Base-by-base conservation (phyloP, 2,329 filamentous ascomycete genomes). In the Cladosporium sp. region DNA sequence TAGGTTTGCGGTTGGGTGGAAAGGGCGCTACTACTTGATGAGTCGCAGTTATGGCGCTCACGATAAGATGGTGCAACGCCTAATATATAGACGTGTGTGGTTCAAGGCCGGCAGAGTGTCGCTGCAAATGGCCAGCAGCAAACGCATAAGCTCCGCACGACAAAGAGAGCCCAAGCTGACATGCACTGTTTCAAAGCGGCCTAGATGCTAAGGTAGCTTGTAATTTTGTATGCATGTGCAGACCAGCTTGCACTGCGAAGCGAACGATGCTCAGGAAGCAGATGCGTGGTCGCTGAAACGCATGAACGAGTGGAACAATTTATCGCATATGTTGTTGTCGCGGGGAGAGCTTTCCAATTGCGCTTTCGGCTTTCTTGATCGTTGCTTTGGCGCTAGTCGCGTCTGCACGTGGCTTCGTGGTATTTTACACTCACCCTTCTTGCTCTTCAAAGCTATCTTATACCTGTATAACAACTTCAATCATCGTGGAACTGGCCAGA, bases 91-190 rank as follows among this genome's bases (percentile, higher is more conserved):
- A 21, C 34, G 23, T 36, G 34, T 58, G 32, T 39, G 18, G 32
- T 39, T 14, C 21, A 43, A 21, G 13, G 10, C 28, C 21, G 18
- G 28, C 54, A 39, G 16, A 57, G 32, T 57, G 30, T 39, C n/a
- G 54, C 28, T 34, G 13, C 11, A 25, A 53, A 25, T 57, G 32
- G 30, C 7, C 30, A 34, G 32, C 39, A 57, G 30, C 54, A 57
- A 39, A 57, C 54, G 21, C 21, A 32, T 30, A 57, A 34, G 54
- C 32, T 57, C 54, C 54, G 32, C 30, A 39, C 30, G 32, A 57
- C 32, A 57, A 57, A 36, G 54, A 26, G 21, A 39, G 14, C n/a
- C 28, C 18, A 30, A 25, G 56, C 56, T 58, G 56, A 58, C 56
- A 58, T 39, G 34, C 56, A 28, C 30, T 23, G 56, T 39, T 36